Evolutionary conservation across 371 early-diverging fungal genomes (phyloP), one percentile per base, ranked within the genome.

Genomic region (Apophysomyces elegans): DNA sequence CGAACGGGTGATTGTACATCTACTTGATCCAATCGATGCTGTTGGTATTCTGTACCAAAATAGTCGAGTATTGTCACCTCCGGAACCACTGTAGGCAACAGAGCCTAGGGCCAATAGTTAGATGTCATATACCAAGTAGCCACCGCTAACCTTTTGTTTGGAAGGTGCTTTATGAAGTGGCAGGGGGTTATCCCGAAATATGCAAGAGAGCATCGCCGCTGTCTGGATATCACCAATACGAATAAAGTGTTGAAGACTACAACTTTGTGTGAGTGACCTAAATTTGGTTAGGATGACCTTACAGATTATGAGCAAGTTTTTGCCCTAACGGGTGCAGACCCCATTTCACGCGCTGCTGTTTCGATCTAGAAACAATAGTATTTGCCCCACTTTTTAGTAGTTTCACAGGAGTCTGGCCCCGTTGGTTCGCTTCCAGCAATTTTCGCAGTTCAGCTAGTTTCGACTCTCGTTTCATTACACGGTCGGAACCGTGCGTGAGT

Each of bases 191-290:
- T 83, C 81, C 38, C 73, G 69, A 59, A 96, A 87, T 9, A 91
- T 89, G 67, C 95, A 95, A 2, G 90, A 81, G 6, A 96, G 76
- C 74, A 96, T 78, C 0, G 95, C 94, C 50, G 92, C 83, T 46
- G 91, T 92, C 72, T 96, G 96, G 36, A 93, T 83, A 76, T 96
- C 95, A 7, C 93, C 91, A 46, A 83, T 77, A 6, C 71, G 69
- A 65, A 88, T 85, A 67, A 90, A 84, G 66, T 90, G 85, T 0
- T 83, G 70, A 37, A 94, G 70, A 38, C 92, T 93, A 74, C 21
- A 38, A n/a, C 3, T 21, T 50, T 21, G 4, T 50, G 21, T 50
- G 21, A 50, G 21, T 56, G 5, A 56, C 37, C 13, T 36, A 37
- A 16, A 56, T 18, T 46, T 45, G 11, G 32, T 13, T 8, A 43